A percentile compares a stretch with the other conserved stretches of the same genome.
Conservation (phyloP, 2,329 filamentous ascomycete species). For the Pezicula carpinea region DNA sequence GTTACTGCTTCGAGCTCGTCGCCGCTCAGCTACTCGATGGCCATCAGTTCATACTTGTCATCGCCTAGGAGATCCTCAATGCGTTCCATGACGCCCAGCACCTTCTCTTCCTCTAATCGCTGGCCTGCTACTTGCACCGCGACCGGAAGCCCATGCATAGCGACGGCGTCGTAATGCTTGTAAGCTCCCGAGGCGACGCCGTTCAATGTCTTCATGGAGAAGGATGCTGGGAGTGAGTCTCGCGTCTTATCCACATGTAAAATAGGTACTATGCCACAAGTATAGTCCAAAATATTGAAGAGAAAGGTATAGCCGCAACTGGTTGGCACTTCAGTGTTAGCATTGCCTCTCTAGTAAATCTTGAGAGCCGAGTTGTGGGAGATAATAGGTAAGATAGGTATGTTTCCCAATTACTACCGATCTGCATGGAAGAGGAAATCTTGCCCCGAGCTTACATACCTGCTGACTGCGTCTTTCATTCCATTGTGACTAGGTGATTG, state of each 20-base stretch:
- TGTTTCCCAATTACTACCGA: no score
- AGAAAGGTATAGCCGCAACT: constrained; percentile 92
- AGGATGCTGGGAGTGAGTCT: constrained; percentile 60
- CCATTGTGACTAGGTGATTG: constrained; percentile 52
- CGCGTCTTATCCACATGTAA: constrained; percentile 71
- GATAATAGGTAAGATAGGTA: no score
- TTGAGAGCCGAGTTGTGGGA: no score
- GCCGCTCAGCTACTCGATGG: constrained; percentile 25
- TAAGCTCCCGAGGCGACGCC: constrained; percentile 79
- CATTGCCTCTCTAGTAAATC: no score
- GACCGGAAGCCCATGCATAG: constrained; percentile 85
- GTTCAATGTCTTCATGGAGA: constrained; percentile 63
- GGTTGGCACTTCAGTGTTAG: no score
- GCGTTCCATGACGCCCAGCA: constrained; percentile 32
- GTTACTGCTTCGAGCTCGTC: background rate
- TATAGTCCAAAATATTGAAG: constrained; percentile 89
- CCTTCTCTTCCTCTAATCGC: constrained; percentile 29
- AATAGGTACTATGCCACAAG: constrained; percentile 75
- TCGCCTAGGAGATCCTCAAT: constrained; percentile 69
- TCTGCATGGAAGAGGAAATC: no score
- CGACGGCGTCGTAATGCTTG: constrained; percentile 74
- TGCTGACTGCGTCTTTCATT: constrained; percentile 77
- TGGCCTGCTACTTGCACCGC: constrained; percentile 48
- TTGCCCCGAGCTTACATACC: no score
- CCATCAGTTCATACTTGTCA: constrained; percentile 47